Evolutionary conservation across 805 yeast genomes (phyloP).

Genomic region (Suhomyces faveliae): DNA sequence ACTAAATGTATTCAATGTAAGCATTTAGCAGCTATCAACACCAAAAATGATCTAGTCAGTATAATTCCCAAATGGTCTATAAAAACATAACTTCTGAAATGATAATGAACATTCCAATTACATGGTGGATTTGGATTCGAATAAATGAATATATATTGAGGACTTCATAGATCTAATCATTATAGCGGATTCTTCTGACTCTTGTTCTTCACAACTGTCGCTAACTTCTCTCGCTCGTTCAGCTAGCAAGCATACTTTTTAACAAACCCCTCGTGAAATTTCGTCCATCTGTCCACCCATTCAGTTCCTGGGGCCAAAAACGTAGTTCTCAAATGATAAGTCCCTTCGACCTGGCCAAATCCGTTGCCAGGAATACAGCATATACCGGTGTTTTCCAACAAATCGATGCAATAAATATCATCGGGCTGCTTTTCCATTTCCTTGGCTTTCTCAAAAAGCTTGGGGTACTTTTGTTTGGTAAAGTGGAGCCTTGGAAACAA

Average conservation of each 20-base stretch:
- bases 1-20: no score
- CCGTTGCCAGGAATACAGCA: constrained; percentile 98
- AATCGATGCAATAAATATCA: constrained; percentile 82
- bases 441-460: constrained; percentile 62
- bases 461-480: constrained; percentile 44
- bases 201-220: neutral
- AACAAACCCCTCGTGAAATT: constrained; percentile 76
- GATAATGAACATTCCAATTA: no score
- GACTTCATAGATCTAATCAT: no score
- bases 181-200: no score
- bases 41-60: no score
- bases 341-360: constrained; percentile 87
- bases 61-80: no score
- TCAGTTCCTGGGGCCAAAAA: constrained; percentile 93
- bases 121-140: no score
- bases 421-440: constrained; percentile 63
- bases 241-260: constrained; percentile 39
- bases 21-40: no score
- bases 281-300: constrained; percentile 77
- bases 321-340: constrained; percentile 93
- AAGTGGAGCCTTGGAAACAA: constrained; percentile 78
- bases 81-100: no score
- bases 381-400: constrained; percentile 86
- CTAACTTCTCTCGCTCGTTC: neutral
- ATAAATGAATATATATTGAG: no score